Evolutionary conservation across 257 asterid genomes (phyloP).

Genomic region (Solanum peruvianum): DNA sequence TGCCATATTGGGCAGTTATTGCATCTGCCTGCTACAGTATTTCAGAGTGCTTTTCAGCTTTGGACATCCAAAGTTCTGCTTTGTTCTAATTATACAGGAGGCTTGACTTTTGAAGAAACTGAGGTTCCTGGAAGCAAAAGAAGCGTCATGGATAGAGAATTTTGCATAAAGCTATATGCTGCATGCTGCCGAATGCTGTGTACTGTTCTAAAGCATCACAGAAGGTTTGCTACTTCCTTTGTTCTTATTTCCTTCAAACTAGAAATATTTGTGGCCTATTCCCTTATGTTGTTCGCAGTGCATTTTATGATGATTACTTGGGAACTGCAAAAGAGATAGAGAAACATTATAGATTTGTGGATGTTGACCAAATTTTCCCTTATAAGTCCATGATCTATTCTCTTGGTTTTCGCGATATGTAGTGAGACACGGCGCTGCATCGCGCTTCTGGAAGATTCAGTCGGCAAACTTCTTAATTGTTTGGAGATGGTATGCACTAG

Average conservation of each 20-base stretch:
- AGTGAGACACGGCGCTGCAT: conserved; percentile 57
- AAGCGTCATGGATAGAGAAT: conserved; percentile 29
- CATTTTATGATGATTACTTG: background rate
- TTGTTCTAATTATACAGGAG: background rate
- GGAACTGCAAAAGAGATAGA: background rate
- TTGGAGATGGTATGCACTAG: conserved; percentile 47
- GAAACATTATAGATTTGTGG: background rate
- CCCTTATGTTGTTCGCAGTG: background rate
- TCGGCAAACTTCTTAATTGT: conserved; percentile 65
- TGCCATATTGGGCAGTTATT: conserved; percentile 51
- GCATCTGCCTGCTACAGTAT: conserved; percentile 70
- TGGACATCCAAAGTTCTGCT: conserved; percentile 17
- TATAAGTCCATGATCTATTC: background rate
- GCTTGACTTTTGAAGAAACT: background rate
- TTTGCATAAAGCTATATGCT: conserved; percentile 53
- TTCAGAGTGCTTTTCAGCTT: conserved; percentile 52
- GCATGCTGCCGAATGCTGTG: conserved; percentile 71
- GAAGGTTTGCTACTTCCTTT: conserved; percentile 27
- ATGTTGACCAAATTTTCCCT: background rate
- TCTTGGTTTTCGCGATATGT: background rate
- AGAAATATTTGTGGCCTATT: background rate
- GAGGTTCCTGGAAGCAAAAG: conserved; percentile 3
- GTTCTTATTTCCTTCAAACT: background rate
- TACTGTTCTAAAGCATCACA: conserved; percentile 68
- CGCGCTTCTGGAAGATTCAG: conserved; percentile 75